Base-by-base conservation (phyloP, 768 basidiomycete species). In the Holtermanniella nyarrowii region DNA sequence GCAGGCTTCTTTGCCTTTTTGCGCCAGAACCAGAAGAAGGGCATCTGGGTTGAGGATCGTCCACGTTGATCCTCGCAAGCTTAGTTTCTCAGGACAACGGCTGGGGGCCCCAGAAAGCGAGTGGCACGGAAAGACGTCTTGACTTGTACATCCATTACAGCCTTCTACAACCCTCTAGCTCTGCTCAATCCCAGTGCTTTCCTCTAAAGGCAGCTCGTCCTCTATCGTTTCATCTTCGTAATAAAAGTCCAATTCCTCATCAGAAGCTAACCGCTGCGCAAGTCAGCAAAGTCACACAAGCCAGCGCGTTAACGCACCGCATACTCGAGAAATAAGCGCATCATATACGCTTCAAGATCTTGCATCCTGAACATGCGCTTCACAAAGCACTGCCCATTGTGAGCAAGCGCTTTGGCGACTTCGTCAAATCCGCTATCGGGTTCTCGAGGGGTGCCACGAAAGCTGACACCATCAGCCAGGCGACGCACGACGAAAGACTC, bases 371-470 rank as follows among this genome's bases (percentile, higher is more conserved):
- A 74, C 73, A 60, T 66, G 42, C 63, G 54, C 48, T 56, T 63
- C 20, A 68, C 71, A 56, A 68, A 70, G 24, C 60, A 69, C 52
- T 62, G 50, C 59, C 74, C 74, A 63, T 66, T 70, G 26, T 52
- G 26, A 5, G 70, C 74, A 3, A 74, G 58, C 5, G 72, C 70
- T 47, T 69, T 61, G 12, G 72, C 74, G 10, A 73, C 65, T 42
- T 66, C 67, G 53, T 74, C 74, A 51, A 74, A 73, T 1, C 60
- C 67, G 3, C 71, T 62, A 18, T 72, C 73, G 13, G 69, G 69
- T 44, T 66, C 54, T 23, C 65, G 55, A n/a, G 69, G 69, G 21
- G 65, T 64, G 2, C 69, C 69, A 18, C 69, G 53, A 48, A 71
- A 62, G 54, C 68, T 70, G 42, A n/a, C n/a, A n/a, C n/a, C n/a